Evolutionary conservation across 2,329 filamentous ascomycete genomes (phyloP).

Genomic region (Aspergillus viridinutans): DNA sequence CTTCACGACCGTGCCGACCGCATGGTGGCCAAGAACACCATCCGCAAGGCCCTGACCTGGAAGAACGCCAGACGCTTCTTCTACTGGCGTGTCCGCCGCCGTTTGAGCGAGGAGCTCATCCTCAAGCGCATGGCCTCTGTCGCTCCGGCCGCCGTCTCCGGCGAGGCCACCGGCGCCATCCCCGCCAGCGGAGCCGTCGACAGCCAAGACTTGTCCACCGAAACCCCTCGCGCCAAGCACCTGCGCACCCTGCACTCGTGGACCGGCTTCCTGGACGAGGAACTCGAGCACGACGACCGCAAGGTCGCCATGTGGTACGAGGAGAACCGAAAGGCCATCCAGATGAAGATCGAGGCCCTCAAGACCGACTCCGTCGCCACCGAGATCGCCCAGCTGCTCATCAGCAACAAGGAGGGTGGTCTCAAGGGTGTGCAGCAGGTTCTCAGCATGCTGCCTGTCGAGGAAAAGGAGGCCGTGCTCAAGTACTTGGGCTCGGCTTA

Average conservation of each 20-base stretch:
- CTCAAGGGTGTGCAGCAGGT: constrained; percentile 85
- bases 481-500: constrained; percentile 42
- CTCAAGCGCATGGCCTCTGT: constrained; percentile 73
- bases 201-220: constrained; percentile 25
- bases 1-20: constrained; percentile 93
- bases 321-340: constrained; percentile 78
- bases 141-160: constrained; percentile 35
- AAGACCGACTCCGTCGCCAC: constrained; percentile 69
- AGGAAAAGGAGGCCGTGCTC: constrained; percentile 81
- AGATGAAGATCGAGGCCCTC: constrained; percentile 77
- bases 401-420: constrained; percentile 62
- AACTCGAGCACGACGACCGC: constrained; percentile 75
- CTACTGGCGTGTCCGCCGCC: constrained; percentile 97
- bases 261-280: constrained; percentile 62
- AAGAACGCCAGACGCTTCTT: constrained; percentile 91
- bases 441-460: constrained; percentile 78
- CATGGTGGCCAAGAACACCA: constrained; percentile 96
- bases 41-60: constrained; percentile 81
- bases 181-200: constrained; percentile 35
- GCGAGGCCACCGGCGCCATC: constrained; percentile 39
- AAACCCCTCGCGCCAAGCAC: constrained; percentile 59
- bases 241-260: constrained; percentile 76
- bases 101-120: constrained; percentile 96
- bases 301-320: constrained; percentile 94
- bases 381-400: constrained; percentile 65